A percentile compares a stretch with the other conserved stretches of the same genome.
Conservation (phyloP, 2,329 filamentous ascomycete genomes). For the Fusarium lyarnte region DNA sequence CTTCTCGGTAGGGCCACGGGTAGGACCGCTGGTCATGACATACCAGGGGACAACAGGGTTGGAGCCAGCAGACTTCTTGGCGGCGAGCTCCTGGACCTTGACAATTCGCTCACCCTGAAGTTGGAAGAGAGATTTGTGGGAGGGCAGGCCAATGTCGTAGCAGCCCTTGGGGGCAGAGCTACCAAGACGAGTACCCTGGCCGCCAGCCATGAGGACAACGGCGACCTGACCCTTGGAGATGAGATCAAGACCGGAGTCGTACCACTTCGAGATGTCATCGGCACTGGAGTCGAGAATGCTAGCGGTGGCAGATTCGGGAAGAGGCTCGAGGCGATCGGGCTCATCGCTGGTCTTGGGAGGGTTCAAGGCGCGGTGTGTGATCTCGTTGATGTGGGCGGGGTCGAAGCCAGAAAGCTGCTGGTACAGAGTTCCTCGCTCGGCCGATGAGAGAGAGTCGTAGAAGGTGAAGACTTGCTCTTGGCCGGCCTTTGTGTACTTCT, state of each 20-base stretch:
- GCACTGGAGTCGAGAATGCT: conserved; percentile 90
- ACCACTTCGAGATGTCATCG: conserved; percentile 84
- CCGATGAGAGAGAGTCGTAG: conserved; percentile 78
- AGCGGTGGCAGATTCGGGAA: conserved; percentile 85
- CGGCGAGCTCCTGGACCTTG: conserved; percentile 84
- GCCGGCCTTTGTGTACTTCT: conserved; percentile 79
- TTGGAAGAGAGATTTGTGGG: conserved; percentile 94
- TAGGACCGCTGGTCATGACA: conserved; percentile 98
- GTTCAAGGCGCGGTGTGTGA: conserved; percentile 83
- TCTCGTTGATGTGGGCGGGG: conserved; percentile 85
- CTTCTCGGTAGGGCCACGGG: conserved; percentile 87
- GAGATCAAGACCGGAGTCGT: conserved; percentile 82
- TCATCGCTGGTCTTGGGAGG: conserved; percentile 72
- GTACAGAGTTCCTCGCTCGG: conserved; percentile 82
- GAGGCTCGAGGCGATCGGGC: conserved; percentile 76
- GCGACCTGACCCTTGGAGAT: conserved; percentile 79
- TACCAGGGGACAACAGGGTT: conserved; percentile 89
- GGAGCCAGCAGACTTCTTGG: conserved; percentile 67
- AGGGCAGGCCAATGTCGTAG: conserved; percentile 95
- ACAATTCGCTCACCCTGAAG: conserved; percentile 94
- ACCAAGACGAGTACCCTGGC: conserved; percentile 92
- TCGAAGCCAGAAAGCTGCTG: conserved; percentile 85
- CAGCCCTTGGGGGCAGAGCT: conserved; percentile 97
- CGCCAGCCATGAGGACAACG: conserved; percentile 96
- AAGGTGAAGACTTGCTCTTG: conserved; percentile 81